phyloP scores from a whole-genome alignment of 2,329 filamentous ascomycete genomes.

The Ophiostoma ips region DNA sequence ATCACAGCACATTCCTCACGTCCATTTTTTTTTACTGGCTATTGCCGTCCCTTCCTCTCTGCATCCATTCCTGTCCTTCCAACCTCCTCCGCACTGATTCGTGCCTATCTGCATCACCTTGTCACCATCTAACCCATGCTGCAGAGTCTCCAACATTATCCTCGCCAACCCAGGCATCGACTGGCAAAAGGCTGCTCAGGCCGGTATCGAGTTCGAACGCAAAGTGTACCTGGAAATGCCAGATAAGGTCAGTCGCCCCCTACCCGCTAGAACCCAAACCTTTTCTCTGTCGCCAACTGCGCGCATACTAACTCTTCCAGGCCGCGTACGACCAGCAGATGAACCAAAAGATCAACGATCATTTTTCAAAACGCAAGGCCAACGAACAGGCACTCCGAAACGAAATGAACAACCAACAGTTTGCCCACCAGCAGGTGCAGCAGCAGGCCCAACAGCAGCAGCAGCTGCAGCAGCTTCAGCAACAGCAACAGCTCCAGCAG shows the following conservation, averaged over 20 bases:
- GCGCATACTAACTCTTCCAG: slow-evolving; percentile 21
- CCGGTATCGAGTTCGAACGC: slow-evolving; percentile 33
- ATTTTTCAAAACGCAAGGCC: slow-evolving; percentile 35
- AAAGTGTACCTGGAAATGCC: slow-evolving; percentile 31
- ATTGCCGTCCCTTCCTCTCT: background rate
- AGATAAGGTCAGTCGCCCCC: slow-evolving; percentile 30
- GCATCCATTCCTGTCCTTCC: background rate
- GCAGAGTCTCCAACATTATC: slow-evolving; percentile 37
- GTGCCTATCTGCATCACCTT: background rate
- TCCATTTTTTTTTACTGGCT: background rate
- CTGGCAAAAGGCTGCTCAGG: slow-evolving; percentile 26
- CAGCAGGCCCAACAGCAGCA: slow-evolving; percentile 18
- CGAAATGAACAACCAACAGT: slow-evolving; percentile 28
- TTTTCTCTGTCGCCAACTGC: background rate
- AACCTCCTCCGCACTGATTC: background rate
- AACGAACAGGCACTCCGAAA: slow-evolving; percentile 36
- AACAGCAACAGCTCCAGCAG: slow-evolving; percentile 21
- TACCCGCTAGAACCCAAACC: too few species aligned
- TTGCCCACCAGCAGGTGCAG: slow-evolving; percentile 20
- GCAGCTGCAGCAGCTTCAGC: slow-evolving; percentile 19
- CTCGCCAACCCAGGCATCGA: slow-evolving; percentile 31
- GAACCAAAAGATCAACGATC: slow-evolving; percentile 30
- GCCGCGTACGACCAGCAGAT: slow-evolving; percentile 36
- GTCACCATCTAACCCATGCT: background rate
- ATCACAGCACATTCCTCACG: background rate